A percentile compares a stretch with the other conserved stretches of the same genome.
Conservation (phyloP, 345 rosid species). For the Ailanthus altissimus region DNA sequence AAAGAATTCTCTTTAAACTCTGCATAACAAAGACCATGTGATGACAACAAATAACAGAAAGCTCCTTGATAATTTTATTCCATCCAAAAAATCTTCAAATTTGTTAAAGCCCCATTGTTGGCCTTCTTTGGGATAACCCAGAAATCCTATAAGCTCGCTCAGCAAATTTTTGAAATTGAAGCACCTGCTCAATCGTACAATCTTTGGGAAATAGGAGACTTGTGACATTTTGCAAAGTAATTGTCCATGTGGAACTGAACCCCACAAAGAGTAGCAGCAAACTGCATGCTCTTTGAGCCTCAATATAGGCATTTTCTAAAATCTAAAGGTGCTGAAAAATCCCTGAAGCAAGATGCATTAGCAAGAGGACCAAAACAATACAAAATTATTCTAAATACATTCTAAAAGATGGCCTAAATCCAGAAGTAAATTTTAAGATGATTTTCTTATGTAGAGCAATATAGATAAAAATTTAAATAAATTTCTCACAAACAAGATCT, state of each 20-base stretch:
- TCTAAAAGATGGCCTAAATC: not conserved
- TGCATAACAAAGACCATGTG: not conserved
- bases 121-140: not conserved
- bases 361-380: not conserved
- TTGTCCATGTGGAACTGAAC: not conserved
- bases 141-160: not conserved
- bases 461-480: not conserved
- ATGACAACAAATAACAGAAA: not conserved
- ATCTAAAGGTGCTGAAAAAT: not conserved
- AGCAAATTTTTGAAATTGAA: not conserved
- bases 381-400: not conserved
- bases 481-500: not conserved
- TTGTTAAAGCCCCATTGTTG: too few species aligned
- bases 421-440: not conserved
- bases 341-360: not conserved
- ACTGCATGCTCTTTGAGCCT: not conserved
- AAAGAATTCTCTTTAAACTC: not conserved
- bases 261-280: not conserved
- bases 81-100: not conserved
- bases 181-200: not conserved
- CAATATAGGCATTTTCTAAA: not conserved
- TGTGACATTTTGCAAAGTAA: not conserved
- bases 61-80: not conserved
- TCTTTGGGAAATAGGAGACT: not conserved
- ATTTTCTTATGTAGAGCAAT: not conserved